Percentiles rank a stretch among this genome's conserved stretches.
phyloP scores from a whole-genome alignment of 768 basidiomycete genomes.

The Lactarius pseudohatsudake region DNA sequence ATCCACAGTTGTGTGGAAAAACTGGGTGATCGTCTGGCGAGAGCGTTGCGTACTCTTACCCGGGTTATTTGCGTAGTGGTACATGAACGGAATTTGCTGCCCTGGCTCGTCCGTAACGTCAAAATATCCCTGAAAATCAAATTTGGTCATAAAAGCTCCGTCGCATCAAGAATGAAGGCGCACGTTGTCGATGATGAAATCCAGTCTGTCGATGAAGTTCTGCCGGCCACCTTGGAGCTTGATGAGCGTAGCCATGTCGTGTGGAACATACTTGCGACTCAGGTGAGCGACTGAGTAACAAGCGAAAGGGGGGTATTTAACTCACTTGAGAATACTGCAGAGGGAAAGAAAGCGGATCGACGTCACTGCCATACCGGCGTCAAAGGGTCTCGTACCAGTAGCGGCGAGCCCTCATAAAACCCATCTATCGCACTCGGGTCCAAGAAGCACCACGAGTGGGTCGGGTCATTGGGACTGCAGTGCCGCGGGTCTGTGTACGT shows the following conservation, averaged over 20 bases:
- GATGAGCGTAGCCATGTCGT: slow-evolving; percentile 63
- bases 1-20: slow-evolving; percentile 54
- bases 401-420: slow-evolving; percentile 65
- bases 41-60: slow-evolving; percentile 58
- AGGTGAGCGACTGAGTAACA: neutral
- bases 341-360: neutral
- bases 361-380: no score
- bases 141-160: neutral
- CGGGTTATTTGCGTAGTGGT: slow-evolving; percentile 63
- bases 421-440: slow-evolving; percentile 56
- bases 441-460: slow-evolving; percentile 57
- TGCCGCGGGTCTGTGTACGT: slow-evolving; percentile 67
- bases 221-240: slow-evolving; percentile 57
- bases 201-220: slow-evolving; percentile 52
- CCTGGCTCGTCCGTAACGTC: slow-evolving; percentile 65
- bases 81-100: slow-evolving; percentile 69
- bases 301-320: neutral
- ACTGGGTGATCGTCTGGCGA: slow-evolving; percentile 53
- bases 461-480: slow-evolving; percentile 63
- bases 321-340: neutral
- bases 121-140: slow-evolving; percentile 48
- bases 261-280: slow-evolving; percentile 53
- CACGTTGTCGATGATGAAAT: slow-evolving; percentile 59
- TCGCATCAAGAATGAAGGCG: neutral
- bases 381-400: slow-evolving; percentile 45